phyloP scores from a whole-genome alignment of 2,329 filamentous ascomycete species.

The Dactylonectria macrodidyma region DNA sequence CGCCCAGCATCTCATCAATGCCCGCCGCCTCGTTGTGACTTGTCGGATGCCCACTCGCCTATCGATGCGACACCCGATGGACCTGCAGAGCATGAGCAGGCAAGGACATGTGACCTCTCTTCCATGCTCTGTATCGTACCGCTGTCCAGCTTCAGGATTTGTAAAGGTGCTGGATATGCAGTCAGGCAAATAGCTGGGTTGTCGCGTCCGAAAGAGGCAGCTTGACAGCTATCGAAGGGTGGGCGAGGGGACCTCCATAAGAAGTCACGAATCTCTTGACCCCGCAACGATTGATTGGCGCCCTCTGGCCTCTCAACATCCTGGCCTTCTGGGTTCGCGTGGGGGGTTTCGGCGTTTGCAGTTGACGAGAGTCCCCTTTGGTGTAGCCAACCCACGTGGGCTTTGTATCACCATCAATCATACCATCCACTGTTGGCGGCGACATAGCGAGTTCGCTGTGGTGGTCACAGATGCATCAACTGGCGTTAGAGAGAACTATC shows the following conservation, averaged over 20 bases:
- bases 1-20: background rate
- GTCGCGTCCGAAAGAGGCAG: conserved; percentile 24
- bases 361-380: conserved; percentile 16
- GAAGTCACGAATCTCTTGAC: conserved; percentile 11
- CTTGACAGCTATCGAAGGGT: conserved; percentile 23
- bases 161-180: background rate
- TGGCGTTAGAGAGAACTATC: conserved; percentile 15
- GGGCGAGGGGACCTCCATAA: conserved; percentile 6
- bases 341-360: conserved; percentile 23
- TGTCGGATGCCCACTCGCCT: conserved; percentile 21
- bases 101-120: conserved; percentile 19
- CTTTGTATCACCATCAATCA: background rate
- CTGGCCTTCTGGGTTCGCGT: conserved; percentile 7
- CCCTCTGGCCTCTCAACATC: background rate
- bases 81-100: background rate
- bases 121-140: conserved; percentile 22
- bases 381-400: conserved; percentile 28
- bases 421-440: background rate
- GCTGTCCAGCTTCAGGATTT: conserved; percentile 10
- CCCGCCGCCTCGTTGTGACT: background rate
- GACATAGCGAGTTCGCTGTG: background rate
- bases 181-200: conserved; percentile 14
- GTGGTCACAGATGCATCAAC: background rate
- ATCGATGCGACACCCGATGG: conserved; percentile 29
- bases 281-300: conserved; percentile 30